A percentile compares a stretch with the other conserved stretches of the same genome.
phyloP scores from a whole-genome alignment of 495 filamentous ascomycete species.

The Aspergillus indologenus region DNA sequence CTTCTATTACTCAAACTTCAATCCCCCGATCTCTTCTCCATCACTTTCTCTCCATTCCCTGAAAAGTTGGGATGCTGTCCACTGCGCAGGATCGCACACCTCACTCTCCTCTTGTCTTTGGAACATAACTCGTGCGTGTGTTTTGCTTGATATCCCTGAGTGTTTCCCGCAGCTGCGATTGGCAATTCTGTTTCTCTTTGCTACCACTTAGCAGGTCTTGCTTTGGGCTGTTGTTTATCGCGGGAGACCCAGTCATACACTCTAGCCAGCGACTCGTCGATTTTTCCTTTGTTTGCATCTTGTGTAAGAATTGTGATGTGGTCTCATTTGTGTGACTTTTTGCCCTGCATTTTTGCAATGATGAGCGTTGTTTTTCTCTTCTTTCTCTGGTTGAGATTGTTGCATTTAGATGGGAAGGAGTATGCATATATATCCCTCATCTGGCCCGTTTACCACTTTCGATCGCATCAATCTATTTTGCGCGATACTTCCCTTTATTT shows the following conservation, averaged over 20 bases:
- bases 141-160: conserved; percentile 15
- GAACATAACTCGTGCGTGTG: conserved; percentile 8
- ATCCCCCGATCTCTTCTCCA: background rate
- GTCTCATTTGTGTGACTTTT: conserved; percentile 20
- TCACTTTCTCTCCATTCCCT: conserved; percentile 4
- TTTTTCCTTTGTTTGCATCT: conserved; percentile 25
- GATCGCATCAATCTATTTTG: conserved; percentile 13
- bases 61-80: conserved; percentile 5
- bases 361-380: conserved; percentile 29
- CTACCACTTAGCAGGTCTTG: conserved; percentile 4
- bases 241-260: conserved; percentile 10
- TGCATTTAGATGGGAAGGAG: conserved; percentile 47
- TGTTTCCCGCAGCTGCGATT: conserved; percentile 11
- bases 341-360: conserved; percentile 40
- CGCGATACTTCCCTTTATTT: conserved; percentile 4
- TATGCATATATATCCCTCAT: conserved; percentile 32
- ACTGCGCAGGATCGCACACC: conserved; percentile 20
- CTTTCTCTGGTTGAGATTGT: conserved; percentile 21
- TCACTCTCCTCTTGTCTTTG: conserved; percentile 11
- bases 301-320: conserved; percentile 19
- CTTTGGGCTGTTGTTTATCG: conserved; percentile 16
- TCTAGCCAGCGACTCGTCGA: conserved; percentile 12
- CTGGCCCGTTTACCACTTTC: conserved; percentile 17
- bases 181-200: conserved; percentile 1
- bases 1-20: background rate